These are phyloP conservation scores for Cladosporium oxysporum DNA, from an alignment of 2,329 filamentous ascomycete species.

Conservation along the genomic window DNA sequence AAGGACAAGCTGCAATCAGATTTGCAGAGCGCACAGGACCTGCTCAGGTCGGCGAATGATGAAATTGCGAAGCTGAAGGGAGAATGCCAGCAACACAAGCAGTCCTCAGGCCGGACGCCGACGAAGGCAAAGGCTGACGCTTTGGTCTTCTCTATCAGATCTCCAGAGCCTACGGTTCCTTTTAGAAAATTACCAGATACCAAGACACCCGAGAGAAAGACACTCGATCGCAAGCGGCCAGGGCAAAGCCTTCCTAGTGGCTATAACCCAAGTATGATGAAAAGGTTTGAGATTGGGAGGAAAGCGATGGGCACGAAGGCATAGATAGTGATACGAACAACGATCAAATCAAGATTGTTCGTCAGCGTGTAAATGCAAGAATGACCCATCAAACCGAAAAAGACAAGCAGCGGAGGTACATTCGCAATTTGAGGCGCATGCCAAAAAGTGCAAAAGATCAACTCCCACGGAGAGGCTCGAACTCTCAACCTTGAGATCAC, in stretches of 20 bases:
- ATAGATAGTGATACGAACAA: background rate
- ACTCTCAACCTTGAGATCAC: slow-evolving; percentile 40
- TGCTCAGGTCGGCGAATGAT: background rate
- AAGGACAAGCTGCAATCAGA: background rate
- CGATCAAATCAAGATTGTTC: too few species aligned
- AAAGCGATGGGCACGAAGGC: slow-evolving; percentile 6
- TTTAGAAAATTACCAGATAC: background rate
- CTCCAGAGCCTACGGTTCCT: background rate
- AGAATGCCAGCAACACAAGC: background rate
- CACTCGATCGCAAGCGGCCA: background rate
- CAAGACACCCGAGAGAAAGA: background rate
- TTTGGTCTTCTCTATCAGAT: slow-evolving; percentile 7
- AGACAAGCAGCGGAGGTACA: background rate
- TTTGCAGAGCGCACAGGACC: background rate
- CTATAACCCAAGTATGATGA: slow-evolving; percentile 3
- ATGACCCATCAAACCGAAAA: background rate
- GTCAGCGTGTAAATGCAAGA: background rate
- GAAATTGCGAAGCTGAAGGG: background rate
- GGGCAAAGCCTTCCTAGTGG: background rate
- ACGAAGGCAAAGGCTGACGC: background rate
- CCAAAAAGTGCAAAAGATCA: slow-evolving; percentile 19
- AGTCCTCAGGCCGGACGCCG: background rate
- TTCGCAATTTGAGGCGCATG: background rate
- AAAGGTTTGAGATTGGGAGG: slow-evolving; percentile 12
- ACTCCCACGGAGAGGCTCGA: slow-evolving; percentile 35